Base-by-base conservation (phyloP, 148 eudicot species). In the Agrostemma githago region DNA sequence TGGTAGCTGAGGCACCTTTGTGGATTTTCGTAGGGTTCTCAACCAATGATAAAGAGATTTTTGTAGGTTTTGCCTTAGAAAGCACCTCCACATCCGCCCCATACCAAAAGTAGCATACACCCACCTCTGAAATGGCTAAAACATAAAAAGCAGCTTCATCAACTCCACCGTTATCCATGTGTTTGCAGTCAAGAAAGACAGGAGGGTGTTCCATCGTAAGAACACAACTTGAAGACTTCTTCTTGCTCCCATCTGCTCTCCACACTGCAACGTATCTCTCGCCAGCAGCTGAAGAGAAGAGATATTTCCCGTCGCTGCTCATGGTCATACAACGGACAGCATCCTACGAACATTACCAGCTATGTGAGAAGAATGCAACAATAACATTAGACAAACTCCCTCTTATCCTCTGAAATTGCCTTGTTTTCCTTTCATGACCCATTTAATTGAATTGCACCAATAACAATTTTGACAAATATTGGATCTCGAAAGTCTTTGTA, bases 151-250 rank as follows among this genome's bases (percentile, higher is more conserved):
- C 92, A 41, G 72, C 54, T 65, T 72, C 78, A 46, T 86, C 87
- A 72, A 71, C 77, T 81, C 85, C 87, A 70, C 77, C 87, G 66
- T 75, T 72, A 51, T 75, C 84, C 72, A 80, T 17, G 74, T 57
- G 80, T 64, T 67, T 83, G 83, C 88, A 78, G 77, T 90, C 97
- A 34, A 95, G 77, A 74, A 82, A 95, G 68, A 95, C 84, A 78
- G 97, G 88, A 82, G 97, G 96, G 68, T 95, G 92, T 65, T 95
- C 99, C 99, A 95, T 90, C 40, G 96, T 87, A 74, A 95, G 96
- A 78, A 80, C 85, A 76, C 89, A 82, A 65, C 85, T 85, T 10
- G 97, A 85, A 60, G 93, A 87, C 77, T 89, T 80, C 69, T 80
- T 92, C 87, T 95, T 95, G 82, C 91, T 83, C 40, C 92, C 89